These are phyloP conservation scores for Hirsutella minnesotensis DNA, from an alignment of 2,329 filamentous ascomycete genomes.

Conservation along the genomic window DNA sequence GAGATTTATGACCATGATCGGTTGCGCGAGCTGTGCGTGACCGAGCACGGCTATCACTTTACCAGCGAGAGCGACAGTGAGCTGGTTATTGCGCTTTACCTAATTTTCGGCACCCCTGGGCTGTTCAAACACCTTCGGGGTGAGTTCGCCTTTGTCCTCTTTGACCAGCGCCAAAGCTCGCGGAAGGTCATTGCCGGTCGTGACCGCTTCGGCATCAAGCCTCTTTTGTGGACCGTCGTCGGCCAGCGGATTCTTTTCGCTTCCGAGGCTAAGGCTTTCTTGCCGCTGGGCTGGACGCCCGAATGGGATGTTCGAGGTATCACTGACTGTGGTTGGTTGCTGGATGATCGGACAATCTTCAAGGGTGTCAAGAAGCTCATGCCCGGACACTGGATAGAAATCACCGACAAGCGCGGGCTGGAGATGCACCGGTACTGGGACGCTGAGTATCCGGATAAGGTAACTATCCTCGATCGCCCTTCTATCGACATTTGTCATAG, in stretches of 20 bases:
- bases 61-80: constrained; percentile 35
- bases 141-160: constrained; percentile 41
- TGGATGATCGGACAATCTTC: constrained; percentile 35
- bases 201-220: constrained; percentile 46
- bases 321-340: constrained; percentile 27
- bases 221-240: constrained; percentile 36
- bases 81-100: constrained; percentile 39
- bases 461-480: constrained; percentile 8
- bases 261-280: constrained; percentile 41
- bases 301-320: constrained; percentile 41
- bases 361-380: constrained; percentile 30
- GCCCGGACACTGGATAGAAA: constrained; percentile 31
- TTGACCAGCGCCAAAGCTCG: constrained; percentile 25
- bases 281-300: constrained; percentile 36
- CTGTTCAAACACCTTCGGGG: constrained; percentile 32
- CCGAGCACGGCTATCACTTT: constrained; percentile 29
- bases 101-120: constrained; percentile 27
- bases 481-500: background rate
- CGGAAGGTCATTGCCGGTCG: constrained; percentile 32
- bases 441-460: constrained; percentile 38
- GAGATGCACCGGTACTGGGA: constrained; percentile 39
- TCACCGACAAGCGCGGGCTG: constrained; percentile 20
- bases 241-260: constrained; percentile 31
- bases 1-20: constrained; percentile 43
- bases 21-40: constrained; percentile 24